These are phyloP conservation scores for Effrenium voratum DNA, from an alignment of 73 alveolate species.

Conservation along the genomic window DNA sequence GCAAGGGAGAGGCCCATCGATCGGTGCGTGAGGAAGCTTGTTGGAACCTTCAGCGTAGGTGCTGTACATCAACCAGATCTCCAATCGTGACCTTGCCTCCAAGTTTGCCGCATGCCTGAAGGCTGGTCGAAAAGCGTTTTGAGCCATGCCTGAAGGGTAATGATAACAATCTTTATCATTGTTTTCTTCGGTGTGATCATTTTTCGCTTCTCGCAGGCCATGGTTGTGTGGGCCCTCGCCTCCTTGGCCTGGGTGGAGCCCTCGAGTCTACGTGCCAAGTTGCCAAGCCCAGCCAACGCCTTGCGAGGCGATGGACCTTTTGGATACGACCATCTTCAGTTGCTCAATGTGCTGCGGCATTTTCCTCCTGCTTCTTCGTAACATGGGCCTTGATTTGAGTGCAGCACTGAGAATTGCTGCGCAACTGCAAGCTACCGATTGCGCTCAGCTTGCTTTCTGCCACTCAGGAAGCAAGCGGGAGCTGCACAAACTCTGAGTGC, in stretches of 20 bases:
- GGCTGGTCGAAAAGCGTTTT: background rate
- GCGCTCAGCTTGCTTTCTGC: background rate
- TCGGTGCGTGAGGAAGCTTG: background rate
- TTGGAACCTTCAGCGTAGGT: background rate
- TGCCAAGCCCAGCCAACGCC: background rate
- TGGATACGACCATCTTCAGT: conserved; percentile 84
- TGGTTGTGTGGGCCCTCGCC: conserved; percentile 59
- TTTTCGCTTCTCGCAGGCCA: background rate
- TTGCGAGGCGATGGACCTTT: conserved; percentile 56
- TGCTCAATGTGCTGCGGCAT: conserved; percentile 91
- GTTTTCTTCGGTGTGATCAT: no score
- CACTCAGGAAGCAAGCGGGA: conserved; percentile 66
- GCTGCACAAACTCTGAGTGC: conserved; percentile 68
- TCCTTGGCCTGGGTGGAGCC: conserved; percentile 33
- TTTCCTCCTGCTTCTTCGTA: conserved; percentile 35
- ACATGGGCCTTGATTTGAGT: conserved; percentile 13
- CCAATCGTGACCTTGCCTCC: conserved; percentile 50
- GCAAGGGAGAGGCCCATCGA: conserved; percentile 35
- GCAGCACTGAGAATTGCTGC: no score
- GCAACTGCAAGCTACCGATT: no score
- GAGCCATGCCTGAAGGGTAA: background rate
- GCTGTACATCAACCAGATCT: conserved; percentile 82
- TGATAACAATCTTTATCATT: no score
- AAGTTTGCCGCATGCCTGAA: conserved; percentile 70
- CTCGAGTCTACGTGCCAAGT: no score